phyloP scores from a whole-genome alignment of 192 early-diverging fungal species.

The Mortierella antarctica region DNA sequence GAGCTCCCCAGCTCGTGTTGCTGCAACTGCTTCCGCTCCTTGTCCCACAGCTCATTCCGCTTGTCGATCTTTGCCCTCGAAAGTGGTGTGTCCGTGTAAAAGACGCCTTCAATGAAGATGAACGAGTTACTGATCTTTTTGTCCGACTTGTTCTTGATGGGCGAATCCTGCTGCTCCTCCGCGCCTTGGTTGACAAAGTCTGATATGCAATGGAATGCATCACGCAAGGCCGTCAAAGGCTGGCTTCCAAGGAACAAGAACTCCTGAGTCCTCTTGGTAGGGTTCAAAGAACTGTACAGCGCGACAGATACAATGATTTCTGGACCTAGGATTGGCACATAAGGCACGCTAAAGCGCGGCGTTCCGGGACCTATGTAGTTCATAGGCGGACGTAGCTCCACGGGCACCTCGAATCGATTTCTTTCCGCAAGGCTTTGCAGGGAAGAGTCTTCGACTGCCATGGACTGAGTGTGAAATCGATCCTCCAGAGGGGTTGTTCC shows the following conservation, averaged over 20 bases:
- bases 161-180: constrained; percentile 16
- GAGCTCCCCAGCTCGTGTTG: no score
- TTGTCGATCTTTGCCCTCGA: constrained; percentile 54
- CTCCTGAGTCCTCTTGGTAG: constrained; percentile 68
- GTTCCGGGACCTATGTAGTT: constrained; percentile 14
- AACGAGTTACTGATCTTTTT: constrained; percentile 73
- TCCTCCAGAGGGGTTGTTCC: constrained; percentile 16
- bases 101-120: constrained; percentile 81
- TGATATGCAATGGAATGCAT: constrained; percentile 75
- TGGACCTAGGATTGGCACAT: constrained; percentile 9
- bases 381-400: constrained; percentile 14
- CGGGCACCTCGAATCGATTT: constrained; percentile 17
- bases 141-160: constrained; percentile 57
- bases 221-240: constrained; percentile 71
- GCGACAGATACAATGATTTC: constrained; percentile 69
- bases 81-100: constrained; percentile 78
- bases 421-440: constrained; percentile 7
- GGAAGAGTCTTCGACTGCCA: constrained; percentile 22
- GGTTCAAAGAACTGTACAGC: constrained; percentile 69
- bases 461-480: constrained; percentile 22
- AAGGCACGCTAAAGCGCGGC: background rate
- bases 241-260: constrained; percentile 76
- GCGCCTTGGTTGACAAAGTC: constrained; percentile 69
- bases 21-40: background rate
- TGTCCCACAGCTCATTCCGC: constrained; percentile 12